Percentiles rank a stretch among this genome's conserved stretches.
Conservation (phyloP, 163 green algal genomes). For the Chloromonas sp. region DNA sequence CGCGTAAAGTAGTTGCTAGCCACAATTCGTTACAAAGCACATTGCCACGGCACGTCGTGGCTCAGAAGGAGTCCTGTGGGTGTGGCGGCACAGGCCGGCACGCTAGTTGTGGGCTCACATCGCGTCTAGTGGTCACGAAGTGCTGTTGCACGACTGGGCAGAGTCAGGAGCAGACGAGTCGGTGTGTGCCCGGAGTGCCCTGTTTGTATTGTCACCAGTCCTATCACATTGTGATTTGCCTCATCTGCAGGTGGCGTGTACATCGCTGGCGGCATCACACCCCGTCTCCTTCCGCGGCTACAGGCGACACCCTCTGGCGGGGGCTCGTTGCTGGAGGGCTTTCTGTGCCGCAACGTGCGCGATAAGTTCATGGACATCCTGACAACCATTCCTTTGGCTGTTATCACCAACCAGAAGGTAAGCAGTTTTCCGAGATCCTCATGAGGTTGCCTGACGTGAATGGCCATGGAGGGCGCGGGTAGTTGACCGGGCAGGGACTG, state of each 20-base stretch:
- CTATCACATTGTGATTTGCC: too few relatives aligned
- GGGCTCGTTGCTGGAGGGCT: conserved; percentile 32
- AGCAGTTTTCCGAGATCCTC: not conserved
- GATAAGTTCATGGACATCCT: conserved; percentile 28
- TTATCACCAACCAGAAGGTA: conserved; percentile 42
- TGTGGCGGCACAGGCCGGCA: not conserved
- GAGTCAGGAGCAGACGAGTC: too few relatives aligned
- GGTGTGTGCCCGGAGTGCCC: too few relatives aligned
- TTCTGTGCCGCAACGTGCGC: conserved; percentile 23
- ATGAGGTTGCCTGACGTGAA: not conserved
- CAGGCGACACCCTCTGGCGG: conserved; percentile 28
- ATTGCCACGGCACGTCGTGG: too few relatives aligned
- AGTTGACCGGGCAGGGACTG: too few relatives aligned
- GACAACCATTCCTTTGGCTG: conserved; percentile 19
- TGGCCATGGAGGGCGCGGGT: not conserved
- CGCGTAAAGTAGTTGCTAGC: too few relatives aligned
- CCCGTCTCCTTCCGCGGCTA: conserved; percentile 56
- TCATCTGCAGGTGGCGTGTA: conserved; percentile 71
- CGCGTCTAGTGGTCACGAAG: too few relatives aligned
- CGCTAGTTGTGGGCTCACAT: too few relatives aligned
- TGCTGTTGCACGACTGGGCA: too few relatives aligned
- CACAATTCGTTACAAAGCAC: too few relatives aligned
- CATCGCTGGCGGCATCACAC: conserved; percentile 86
- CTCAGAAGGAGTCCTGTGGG: not conserved
- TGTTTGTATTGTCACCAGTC: too few relatives aligned